Conservation (phyloP, 2,329 filamentous ascomycete species). For the Colletotrichum coccodes region DNA sequence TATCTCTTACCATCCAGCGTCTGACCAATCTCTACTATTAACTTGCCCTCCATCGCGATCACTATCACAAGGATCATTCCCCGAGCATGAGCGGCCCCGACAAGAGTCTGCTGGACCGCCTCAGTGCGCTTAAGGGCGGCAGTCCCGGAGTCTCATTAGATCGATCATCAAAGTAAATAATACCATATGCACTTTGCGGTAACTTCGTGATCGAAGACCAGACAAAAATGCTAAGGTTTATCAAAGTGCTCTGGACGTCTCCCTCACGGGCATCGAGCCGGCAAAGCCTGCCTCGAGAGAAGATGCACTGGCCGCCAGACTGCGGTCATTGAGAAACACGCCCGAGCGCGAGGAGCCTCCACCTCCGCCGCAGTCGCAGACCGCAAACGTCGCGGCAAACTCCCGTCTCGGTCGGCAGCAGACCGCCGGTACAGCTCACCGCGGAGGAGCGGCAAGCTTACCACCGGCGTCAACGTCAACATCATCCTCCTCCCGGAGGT, state of each 20-base stretch:
- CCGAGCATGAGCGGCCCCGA: conserved; percentile 41
- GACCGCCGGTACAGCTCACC: neutral
- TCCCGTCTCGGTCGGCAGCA: conserved; percentile 8
- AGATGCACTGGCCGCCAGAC: conserved; percentile 61
- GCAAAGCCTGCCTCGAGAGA: conserved; percentile 56
- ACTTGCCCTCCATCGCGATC: neutral
- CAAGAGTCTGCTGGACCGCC: conserved; percentile 60
- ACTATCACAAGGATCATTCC: neutral
- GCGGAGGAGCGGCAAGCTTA: conserved; percentile 1
- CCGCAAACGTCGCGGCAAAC: neutral
- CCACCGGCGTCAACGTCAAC: neutral
- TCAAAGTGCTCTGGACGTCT: conserved; percentile 38
- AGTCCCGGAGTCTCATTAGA: conserved; percentile 35
- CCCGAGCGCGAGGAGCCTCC: conserved; percentile 38
- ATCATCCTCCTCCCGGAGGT: neutral
- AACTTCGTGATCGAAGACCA: neutral
- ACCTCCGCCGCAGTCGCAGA: conserved; percentile 27
- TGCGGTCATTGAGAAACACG: conserved; percentile 60
- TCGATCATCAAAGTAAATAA: conserved; percentile 51
- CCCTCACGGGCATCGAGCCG: conserved; percentile 52
- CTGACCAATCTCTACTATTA: neutral
- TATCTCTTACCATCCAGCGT: neutral
- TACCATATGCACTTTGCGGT: neutral
- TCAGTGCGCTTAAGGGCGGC: conserved; percentile 62
- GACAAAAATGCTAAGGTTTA: conserved; percentile 11